Evolutionary conservation across 1,139 yeast species (phyloP), one percentile per base, ranked within the genome.

Genomic region (Hanseniaspora uvarum): DNA sequence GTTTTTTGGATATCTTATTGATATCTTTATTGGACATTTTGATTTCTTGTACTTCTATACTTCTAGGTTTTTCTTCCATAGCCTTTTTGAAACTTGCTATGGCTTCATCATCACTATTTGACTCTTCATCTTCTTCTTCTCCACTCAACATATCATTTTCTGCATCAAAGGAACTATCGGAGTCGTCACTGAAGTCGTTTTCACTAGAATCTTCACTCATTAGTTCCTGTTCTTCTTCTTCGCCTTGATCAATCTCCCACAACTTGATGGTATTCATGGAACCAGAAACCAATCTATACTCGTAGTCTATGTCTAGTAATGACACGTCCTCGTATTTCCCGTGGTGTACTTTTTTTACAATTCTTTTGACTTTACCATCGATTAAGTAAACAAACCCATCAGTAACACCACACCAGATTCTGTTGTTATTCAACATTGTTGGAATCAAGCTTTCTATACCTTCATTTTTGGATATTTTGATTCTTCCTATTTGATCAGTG

Each of bases 361-460:
- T 75, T 60, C 76, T 78, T 2, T 94, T 88, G 28, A 71, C 68
- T 57, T 79, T 79, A 48, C 78, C 77, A 65, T 88, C 79, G 31
- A 87, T 76, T 59, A 85, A 76, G 61, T 80, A 80, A 33, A 87
- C 72, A 31, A 74, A 70, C n/a, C 96, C 96, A 59, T 86, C 87
- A 16, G 92, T 80, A 50, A 83, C 82, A 5, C 96, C 96, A 58
- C 94, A 86, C 83, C 87, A 85, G 1, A 84, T 80, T 52, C 79
- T 76, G 56, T 75, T 74, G 54, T 83, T 86, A 53, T 80, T 80
- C 60, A 83, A 82, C 76, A 85, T 78, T 2, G 94, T 84, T 2
- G 89, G 79, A 2, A 87, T 72, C 1, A 89, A 70, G 23, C 86
- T 76, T 65, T 89, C 97, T 19, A 89, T 77, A 19, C 94, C 83